phyloP scores from a whole-genome alignment of 495 filamentous ascomycete genomes.

The Penicillium canariense region DNA sequence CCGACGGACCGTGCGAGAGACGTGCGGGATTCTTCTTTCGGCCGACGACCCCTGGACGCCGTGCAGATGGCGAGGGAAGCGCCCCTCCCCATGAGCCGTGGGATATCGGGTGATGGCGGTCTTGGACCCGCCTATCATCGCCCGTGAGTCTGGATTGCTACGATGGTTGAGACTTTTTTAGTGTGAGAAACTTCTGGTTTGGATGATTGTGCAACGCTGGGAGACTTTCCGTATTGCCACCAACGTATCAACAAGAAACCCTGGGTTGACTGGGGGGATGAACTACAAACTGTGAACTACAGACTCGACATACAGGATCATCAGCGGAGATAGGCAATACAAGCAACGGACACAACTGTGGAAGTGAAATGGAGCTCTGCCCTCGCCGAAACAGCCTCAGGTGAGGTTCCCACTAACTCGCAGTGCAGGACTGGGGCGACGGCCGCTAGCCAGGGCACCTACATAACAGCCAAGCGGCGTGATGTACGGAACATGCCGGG shows the following conservation, averaged over 20 bases:
- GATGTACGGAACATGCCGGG: constrained; percentile 29
- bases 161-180: not conserved
- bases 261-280: not conserved
- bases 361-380: not conserved
- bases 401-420: constrained; percentile 18
- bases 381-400: not conserved
- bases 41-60: constrained; percentile 21
- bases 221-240: not conserved
- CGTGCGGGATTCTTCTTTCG: constrained; percentile 7
- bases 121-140: not conserved
- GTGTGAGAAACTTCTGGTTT: not conserved
- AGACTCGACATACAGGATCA: not conserved
- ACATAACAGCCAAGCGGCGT: constrained; percentile 10
- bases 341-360: not conserved
- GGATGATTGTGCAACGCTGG: not conserved
- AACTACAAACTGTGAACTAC: too few species aligned
- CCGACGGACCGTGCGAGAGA: constrained; percentile 1
- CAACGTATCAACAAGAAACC: not conserved
- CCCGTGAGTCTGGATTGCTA: not conserved
- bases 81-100: not conserved
- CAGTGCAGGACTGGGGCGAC: constrained; percentile 6
- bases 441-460: constrained; percentile 3
- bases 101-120: constrained; percentile 6
- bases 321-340: not conserved
- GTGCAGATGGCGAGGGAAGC: constrained; percentile 11